phyloP scores from a whole-genome alignment of 345 rosid genomes.

The Salix brachista region DNA sequence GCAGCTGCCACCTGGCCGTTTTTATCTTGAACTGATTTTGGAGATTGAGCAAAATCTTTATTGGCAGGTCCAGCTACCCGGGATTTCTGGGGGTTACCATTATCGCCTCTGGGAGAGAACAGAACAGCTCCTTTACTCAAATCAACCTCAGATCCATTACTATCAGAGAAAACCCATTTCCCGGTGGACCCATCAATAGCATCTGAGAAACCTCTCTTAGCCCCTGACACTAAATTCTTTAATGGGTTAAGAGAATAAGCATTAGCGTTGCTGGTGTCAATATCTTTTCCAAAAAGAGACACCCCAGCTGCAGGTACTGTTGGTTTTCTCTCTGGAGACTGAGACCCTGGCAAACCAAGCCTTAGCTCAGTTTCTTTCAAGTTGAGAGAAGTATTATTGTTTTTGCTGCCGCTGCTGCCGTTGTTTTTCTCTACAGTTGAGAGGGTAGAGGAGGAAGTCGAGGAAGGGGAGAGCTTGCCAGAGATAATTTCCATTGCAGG shows the following conservation, averaged over 20 bases:
- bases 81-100: constrained; percentile 24
- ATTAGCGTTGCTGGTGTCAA: constrained; percentile 28
- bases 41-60: constrained; percentile 36
- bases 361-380: constrained; percentile 63
- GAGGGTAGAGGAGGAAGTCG: constrained; percentile 32
- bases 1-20: constrained; percentile 26
- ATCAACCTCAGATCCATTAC: constrained; percentile 42
- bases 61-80: constrained; percentile 12
- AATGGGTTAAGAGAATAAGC: constrained; percentile 27
- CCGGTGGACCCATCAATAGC: constrained; percentile 42
- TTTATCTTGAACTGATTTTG: constrained; percentile 37
- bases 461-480: constrained; percentile 36
- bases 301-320: constrained; percentile 21
- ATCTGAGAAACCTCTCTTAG: constrained; percentile 68
- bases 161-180: constrained; percentile 45
- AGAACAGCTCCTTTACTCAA: constrained; percentile 35
- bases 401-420: constrained; percentile 2
- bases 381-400: constrained; percentile 27
- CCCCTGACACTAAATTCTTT: constrained; percentile 50
- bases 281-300: constrained; percentile 55
- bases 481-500: constrained; percentile 40
- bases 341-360: constrained; percentile 68
- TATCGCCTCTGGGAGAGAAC: constrained; percentile 41
- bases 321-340: constrained; percentile 49
- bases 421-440: constrained; percentile 20